Base-by-base conservation (phyloP, 805 yeast species). In the Candida tammaniensis region DNA sequence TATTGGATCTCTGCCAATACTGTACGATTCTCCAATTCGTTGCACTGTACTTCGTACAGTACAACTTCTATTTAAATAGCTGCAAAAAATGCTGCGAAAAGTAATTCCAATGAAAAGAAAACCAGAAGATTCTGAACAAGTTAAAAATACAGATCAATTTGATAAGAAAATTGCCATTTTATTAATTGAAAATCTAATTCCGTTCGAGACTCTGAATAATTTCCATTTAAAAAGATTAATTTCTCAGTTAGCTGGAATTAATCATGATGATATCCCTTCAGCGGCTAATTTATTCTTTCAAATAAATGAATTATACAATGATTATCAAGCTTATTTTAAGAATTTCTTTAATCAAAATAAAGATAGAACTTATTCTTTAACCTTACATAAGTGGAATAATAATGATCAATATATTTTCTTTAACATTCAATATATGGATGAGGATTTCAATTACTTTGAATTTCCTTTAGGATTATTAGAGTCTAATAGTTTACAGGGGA, bases 151-250 rank as follows among this genome's bases (percentile, higher is more conserved):
- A 11, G 88, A 85, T 28, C 94, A 89, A 49, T 62, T 72, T 21
- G 97, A 89, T 51, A 68, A 98, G 36, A 83, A 82, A 30, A 27
- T 52, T 9, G 35, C 49, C 4, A 31, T 45, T 7, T 32, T 55
- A 19, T 33, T 47, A 7, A 37, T 48, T 17, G 57, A 53, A 27
- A 52, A 51, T 38, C 34, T 54, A 23, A 44, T 52, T 8, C 44
- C 50, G 5, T 49, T 54, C 19, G 47, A 49, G 15, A 38, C 38
- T 16, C 27, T 41, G 18, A 41, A 44, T 24, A 42, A 42, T 24
- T 33, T 40, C 21, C 46, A 38, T 17, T 44, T 51, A 16, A 36
- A 34, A 27, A 20, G 40, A n/a, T 41, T 51, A 13, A 31, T 51
- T 4, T 33, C 35, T 11, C 30, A 31, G 19, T 31, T 43, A 21